Base-by-base conservation (phyloP, 805 yeast species). In the Saturnispora sanitii region DNA sequence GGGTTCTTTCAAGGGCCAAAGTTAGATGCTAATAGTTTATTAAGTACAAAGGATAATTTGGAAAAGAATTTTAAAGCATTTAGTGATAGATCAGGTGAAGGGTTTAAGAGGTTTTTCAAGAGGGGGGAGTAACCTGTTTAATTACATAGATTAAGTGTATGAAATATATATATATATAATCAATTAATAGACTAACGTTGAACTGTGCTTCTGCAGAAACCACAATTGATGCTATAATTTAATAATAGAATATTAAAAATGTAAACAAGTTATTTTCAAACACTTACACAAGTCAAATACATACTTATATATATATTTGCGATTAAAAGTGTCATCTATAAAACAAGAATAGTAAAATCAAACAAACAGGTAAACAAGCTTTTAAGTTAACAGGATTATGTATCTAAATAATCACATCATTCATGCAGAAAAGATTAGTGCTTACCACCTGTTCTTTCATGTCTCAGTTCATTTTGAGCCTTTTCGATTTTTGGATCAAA, bases 401-500 rank as follows among this genome's bases (percentile, higher is more conserved):
- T n/a, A n/a, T n/a, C n/a, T n/a, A n/a, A n/a, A n/a, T n/a, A n/a
- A n/a, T n/a, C n/a, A n/a, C n/a, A n/a, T n/a, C n/a, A n/a, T n/a
- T n/a, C n/a, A n/a, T n/a, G n/a, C n/a, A 13, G 28, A 32, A 20
- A 25, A 22, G 12, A 20, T 60, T 62, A 82, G 62, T 81, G 75
- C 60, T 72, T 67, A 51, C 90, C 90, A 33, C 71, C 69, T 16
- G 92, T 83, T 69, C 90, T 79, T 62, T 81, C 65, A 40, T 57
- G 64, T 68, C 94, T 79, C 55, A 81, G 66, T 55, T 70, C 76
- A 29, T 66, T 71, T 61, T 81, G 82, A 62, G 79, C 75, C 55
- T 66, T 68, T 67, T 86, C 95, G 42, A 78, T 81, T 52, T 75
- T 82, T 34, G 86, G 79, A 60, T 90, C 96, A 64, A 80, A 92